A percentile compares a stretch with the other conserved stretches of the same genome.
These are phyloP conservation scores for Aspergillus novofumigatus DNA, from an alignment of 2,329 filamentous ascomycete genomes.

Conservation along the genomic window DNA sequence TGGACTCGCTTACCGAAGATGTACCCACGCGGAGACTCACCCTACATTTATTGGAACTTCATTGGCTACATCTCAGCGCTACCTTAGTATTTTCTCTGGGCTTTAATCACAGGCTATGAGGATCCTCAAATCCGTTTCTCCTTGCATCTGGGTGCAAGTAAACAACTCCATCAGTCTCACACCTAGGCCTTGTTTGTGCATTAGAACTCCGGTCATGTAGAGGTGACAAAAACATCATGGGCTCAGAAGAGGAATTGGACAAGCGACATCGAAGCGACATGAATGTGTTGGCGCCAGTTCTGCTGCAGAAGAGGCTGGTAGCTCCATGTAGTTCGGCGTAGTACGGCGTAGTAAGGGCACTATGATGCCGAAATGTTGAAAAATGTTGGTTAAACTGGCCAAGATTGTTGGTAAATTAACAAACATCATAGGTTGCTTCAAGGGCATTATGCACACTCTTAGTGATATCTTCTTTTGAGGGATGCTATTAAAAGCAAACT, in stretches of 20 bases:
- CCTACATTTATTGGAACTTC: not conserved
- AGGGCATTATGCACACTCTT: not conserved
- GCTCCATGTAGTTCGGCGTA: too few species aligned
- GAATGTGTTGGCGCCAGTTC: not conserved
- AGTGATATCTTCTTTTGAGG: not conserved
- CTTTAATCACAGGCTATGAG: not conserved
- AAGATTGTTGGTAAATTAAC: not conserved
- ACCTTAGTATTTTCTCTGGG: not conserved
- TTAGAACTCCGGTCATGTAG: not conserved
- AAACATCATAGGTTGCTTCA: not conserved
- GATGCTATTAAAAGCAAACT: not conserved
- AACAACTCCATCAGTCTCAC: too few species aligned
- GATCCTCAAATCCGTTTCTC: too few species aligned
- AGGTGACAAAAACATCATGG: not conserved
- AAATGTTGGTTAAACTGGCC: not conserved
- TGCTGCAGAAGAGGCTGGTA: not conserved
- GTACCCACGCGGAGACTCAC: not conserved
- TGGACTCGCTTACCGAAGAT: not conserved
- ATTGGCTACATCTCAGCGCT: not conserved
- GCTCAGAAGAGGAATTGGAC: too few species aligned
- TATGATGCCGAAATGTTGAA: too few species aligned
- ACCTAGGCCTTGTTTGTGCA: too few species aligned
- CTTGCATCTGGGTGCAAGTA: too few species aligned
- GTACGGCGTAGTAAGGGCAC: too few species aligned
- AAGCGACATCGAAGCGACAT: not conserved